Conservation (phyloP, 1,284 basidiomycete species). For the Kalmanozyma brasiliensis region DNA sequence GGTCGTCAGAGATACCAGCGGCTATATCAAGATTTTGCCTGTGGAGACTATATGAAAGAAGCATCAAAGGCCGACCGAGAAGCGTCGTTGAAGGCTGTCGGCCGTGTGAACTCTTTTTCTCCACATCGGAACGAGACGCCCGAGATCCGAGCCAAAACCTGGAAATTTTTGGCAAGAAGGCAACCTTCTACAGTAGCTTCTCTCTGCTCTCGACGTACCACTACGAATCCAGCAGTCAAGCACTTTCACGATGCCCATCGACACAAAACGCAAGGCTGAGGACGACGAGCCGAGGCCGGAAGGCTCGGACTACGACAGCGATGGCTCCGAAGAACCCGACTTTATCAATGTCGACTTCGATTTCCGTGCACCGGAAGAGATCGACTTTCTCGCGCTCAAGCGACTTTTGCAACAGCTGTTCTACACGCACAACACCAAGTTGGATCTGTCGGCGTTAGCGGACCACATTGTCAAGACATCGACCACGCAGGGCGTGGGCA, state of each 20-base stretch:
- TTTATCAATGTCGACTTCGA: slow-evolving; percentile 67
- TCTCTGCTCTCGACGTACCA: slow-evolving; percentile 1
- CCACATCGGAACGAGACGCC: slow-evolving; percentile 4
- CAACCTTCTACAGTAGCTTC: not conserved
- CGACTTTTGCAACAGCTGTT: slow-evolving; percentile 65
- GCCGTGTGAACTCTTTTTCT: slow-evolving; percentile 11
- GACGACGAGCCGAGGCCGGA: slow-evolving; percentile 38
- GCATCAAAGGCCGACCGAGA: no score
- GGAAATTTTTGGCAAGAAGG: no score
- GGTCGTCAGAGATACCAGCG: no score
- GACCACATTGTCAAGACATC: slow-evolving; percentile 50
- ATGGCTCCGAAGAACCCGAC: slow-evolving; percentile 47
- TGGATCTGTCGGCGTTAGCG: slow-evolving; percentile 53
- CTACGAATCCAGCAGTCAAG: not conserved
- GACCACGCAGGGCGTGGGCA: slow-evolving; percentile 50
- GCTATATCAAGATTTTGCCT: no score
- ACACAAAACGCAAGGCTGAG: slow-evolving; percentile 48
- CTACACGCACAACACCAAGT: slow-evolving; percentile 62
- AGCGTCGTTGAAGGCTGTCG: no score
- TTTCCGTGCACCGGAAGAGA: slow-evolving; percentile 59
- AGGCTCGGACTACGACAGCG: slow-evolving; percentile 48
- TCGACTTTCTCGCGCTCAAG: slow-evolving; percentile 62
- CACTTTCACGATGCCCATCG: slow-evolving; percentile 18
- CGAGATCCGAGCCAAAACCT: no score
- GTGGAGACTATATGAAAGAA: no score